Evolutionary conservation across 169 alveolate species (phyloP).

Genomic region (Plasmodium chabaudi): DNA sequence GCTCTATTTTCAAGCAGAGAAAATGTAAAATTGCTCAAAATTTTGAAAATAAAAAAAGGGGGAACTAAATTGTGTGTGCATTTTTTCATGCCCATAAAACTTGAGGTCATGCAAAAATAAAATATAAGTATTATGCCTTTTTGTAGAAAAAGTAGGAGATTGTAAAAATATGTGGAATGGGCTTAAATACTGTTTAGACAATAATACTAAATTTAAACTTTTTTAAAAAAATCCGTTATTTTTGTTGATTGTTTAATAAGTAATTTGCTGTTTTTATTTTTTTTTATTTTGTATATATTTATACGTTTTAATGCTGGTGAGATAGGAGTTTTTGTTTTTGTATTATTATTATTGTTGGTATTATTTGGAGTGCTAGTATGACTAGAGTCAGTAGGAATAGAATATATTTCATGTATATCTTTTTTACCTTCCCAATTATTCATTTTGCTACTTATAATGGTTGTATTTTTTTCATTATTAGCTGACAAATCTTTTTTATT

Average conservation of each 20-base stretch:
- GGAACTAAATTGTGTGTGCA: too few species aligned
- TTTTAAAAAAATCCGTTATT: constrained; percentile 64
- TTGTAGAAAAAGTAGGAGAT: too few species aligned
- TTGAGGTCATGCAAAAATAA: too few species aligned
- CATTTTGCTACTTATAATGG: constrained; percentile 1
- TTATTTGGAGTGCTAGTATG: neutral
- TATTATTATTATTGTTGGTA: neutral
- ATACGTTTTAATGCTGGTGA: constrained; percentile 16
- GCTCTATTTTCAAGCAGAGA: too few species aligned
- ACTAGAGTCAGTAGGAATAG: constrained; percentile 21
- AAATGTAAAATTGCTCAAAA: too few species aligned
- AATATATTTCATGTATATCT: neutral
- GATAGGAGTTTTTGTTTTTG: neutral
- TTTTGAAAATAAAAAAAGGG: too few species aligned
- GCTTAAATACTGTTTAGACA: too few species aligned
- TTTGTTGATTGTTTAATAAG: constrained; percentile 35
- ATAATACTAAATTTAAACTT: constrained; percentile 1
- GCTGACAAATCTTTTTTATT: constrained; percentile 3
- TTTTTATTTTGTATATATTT: neutral
- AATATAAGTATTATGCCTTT: too few species aligned
- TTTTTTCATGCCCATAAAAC: too few species aligned
- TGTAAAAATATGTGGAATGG: too few species aligned
- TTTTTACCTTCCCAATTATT: neutral
- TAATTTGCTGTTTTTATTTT: constrained; percentile 22
- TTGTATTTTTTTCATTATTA: neutral